phyloP scores from a whole-genome alignment of 306 rosid species.

The Pueraria montana region DNA sequence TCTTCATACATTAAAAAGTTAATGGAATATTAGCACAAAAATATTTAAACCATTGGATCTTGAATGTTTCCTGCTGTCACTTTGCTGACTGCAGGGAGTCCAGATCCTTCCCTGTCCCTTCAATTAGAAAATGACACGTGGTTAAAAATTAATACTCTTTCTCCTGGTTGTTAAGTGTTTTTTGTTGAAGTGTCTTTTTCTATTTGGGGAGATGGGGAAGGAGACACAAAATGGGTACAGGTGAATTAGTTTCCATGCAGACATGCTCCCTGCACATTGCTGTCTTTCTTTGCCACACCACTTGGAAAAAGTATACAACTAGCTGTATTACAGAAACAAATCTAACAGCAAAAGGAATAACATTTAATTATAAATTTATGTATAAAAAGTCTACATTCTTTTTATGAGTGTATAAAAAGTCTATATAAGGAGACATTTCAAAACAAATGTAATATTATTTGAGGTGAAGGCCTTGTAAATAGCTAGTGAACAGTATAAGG shows the following conservation, averaged over 20 bases:
- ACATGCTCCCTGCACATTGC: constrained; percentile 14
- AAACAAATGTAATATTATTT: constrained; percentile 25
- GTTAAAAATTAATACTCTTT: neutral
- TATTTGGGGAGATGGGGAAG: neutral
- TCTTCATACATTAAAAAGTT: neutral
- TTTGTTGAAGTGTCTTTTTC: neutral
- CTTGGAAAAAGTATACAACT: constrained; percentile 31
- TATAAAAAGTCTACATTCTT: neutral
- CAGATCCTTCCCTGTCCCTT: neutral
- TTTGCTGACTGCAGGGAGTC: neutral
- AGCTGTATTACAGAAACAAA: constrained; percentile 18
- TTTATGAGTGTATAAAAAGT: too few relatives aligned
- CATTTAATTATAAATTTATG: neutral
- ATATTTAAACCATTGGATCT: neutral
- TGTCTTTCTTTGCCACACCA: constrained; percentile 35
- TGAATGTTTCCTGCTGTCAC: neutral
- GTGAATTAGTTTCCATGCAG: neutral
- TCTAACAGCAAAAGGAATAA: constrained; percentile 8
- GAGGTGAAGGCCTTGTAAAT: constrained; percentile 27
- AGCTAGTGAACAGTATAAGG: constrained; percentile 17
- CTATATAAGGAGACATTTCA: constrained; percentile 28
- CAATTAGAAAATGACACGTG: neutral
- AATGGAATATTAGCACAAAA: neutral
- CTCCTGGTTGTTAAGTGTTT: neutral
- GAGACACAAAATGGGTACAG: neutral